Evolutionary conservation across 345 rosid species (phyloP), one percentile per base, ranked within the genome.

Genomic region (Nasturtium officinale): DNA sequence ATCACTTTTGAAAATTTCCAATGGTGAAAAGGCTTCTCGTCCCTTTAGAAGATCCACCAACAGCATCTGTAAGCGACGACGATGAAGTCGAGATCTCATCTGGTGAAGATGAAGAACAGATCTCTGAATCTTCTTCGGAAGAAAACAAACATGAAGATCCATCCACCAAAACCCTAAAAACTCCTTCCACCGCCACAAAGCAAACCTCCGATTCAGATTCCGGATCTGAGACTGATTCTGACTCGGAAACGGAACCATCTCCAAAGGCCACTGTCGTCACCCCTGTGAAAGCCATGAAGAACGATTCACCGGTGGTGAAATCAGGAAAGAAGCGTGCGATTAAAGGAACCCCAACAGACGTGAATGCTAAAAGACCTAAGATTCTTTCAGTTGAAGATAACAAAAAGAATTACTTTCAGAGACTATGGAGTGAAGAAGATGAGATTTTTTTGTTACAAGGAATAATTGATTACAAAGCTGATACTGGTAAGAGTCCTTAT

Each of bases 401-500:
- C 23, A 47, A 47, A 8, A 47, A 47, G 11, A 1, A 0, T 17
- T 7, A 2, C 1, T 8, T 17, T 47, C 72, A 77, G 48, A 77
- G 86, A 11, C 18, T 85, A 9, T 85, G 81, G 85, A 78, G 80
- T 11, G 83, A 78, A 9, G 82, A 69, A n/a, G n/a, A n/a, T 28
- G 89, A 79, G 67, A 42, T 79, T 23, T 72, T 42, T 3, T 1
- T 83, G 5, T 26, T 85, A 5, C 52, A 79, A 43, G 86, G 85
- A 2, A 54, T 83, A 51, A 38, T 58, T 35, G 78, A 76, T 42
- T 79, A 30, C 63, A 42, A 42, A 5, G 46, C 46, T 42, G 46
- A 13, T 4, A 42, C 46, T 42, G 46, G 46, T 42, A 42, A 42
- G 46, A 42, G 46, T 42, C 46, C 16, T 13, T 42, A 42, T 12